These are phyloP conservation scores for Sechiopsis laciniata DNA, from an alignment of 306 rosid genomes.

Conservation along the genomic window DNA sequence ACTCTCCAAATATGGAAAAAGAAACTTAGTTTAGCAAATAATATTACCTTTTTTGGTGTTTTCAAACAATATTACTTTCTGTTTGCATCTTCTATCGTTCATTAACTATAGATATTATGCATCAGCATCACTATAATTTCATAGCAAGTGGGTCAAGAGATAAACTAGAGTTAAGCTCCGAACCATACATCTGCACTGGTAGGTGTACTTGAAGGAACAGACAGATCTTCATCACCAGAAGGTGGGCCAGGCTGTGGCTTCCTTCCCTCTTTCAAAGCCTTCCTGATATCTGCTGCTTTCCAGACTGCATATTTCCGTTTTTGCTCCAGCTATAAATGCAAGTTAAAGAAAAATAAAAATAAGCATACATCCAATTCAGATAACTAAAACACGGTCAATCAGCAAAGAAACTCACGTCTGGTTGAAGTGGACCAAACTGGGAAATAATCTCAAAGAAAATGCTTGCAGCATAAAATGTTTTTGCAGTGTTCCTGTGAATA, in stretches of 20 bases:
- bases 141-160: not conserved
- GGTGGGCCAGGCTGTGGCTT: constrained; percentile 86
- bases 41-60: too few species aligned
- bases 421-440: constrained; percentile 77
- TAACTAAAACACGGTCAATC: constrained; percentile 13
- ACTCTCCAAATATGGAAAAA: not conserved
- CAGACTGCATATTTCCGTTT: constrained; percentile 95
- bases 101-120: not conserved
- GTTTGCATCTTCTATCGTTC: too few species aligned
- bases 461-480: constrained; percentile 98
- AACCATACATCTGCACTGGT: constrained; percentile 55
- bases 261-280: constrained; percentile 95
- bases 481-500: constrained; percentile 80
- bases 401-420: constrained; percentile 64
- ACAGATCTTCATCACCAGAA: constrained; percentile 79
- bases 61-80: not conserved
- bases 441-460: constrained; percentile 88
- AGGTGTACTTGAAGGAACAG: constrained; percentile 41
- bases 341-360: constrained; percentile 19
- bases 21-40: not conserved
- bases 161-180: constrained; percentile 20
- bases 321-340: constrained; percentile 78
- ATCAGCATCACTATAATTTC: not conserved
- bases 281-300: constrained; percentile 99
- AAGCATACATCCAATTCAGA: constrained; percentile 13